These are phyloP conservation scores for Penicillium samsonianum DNA, from an alignment of 495 filamentous ascomycete species.

Conservation along the genomic window DNA sequence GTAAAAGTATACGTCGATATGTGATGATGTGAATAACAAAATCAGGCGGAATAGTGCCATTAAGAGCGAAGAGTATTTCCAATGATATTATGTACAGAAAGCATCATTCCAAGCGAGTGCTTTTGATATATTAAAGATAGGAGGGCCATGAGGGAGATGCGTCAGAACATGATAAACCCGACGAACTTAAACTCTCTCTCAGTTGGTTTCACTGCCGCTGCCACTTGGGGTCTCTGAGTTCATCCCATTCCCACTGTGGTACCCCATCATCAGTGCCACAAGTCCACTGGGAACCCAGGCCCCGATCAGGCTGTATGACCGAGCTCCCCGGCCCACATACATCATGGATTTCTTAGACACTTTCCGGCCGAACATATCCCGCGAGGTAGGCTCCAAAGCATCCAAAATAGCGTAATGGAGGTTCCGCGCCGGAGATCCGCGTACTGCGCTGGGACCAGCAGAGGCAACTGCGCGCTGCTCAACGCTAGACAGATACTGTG, in stretches of 20 bases:
- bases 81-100: slow-evolving; percentile 19
- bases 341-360: slow-evolving; percentile 51
- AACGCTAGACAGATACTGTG: slow-evolving; percentile 46
- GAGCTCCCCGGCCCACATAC: slow-evolving; percentile 77
- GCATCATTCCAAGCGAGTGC: slow-evolving; percentile 10
- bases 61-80: slow-evolving; percentile 29
- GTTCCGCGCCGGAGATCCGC: slow-evolving; percentile 69
- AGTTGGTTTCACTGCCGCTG: slow-evolving; percentile 42
- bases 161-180: slow-evolving; percentile 1
- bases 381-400: slow-evolving; percentile 58
- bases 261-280: slow-evolving; percentile 88
- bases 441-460: slow-evolving; percentile 44
- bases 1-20: not conserved
- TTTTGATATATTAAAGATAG: slow-evolving; percentile 2
- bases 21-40: slow-evolving; percentile 6
- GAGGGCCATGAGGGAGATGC: not conserved
- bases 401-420: slow-evolving; percentile 88
- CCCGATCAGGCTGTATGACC: slow-evolving; percentile 83
- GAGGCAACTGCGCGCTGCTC: slow-evolving; percentile 47
- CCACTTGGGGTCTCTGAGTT: slow-evolving; percentile 31
- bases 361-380: slow-evolving; percentile 42
- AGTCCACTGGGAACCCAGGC: slow-evolving; percentile 75
- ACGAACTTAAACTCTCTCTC: slow-evolving; percentile 35
- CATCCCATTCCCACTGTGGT: slow-evolving; percentile 44
- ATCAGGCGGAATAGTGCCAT: slow-evolving; percentile 8